Evolutionary conservation across 1,284 basidiomycete species (phyloP), one percentile per base, ranked within the genome.

Genomic region (Ceraceosorus guamensis): DNA sequence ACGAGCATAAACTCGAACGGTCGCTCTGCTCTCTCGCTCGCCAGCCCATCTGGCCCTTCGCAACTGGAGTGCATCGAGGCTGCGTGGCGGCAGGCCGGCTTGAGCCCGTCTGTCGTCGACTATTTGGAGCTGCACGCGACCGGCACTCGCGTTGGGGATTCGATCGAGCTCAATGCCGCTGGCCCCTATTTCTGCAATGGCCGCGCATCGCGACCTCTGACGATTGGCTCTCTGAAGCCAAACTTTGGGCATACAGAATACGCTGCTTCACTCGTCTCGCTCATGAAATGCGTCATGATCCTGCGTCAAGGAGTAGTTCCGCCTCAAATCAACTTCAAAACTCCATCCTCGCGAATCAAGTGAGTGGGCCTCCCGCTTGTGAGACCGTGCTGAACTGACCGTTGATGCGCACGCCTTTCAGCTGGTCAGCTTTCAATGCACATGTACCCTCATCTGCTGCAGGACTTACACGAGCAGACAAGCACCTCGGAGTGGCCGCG

Each of bases 141-240:
- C 2, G 62, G 62, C 46, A 64, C 62, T 5, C 50, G 48, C 5
- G 62, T 62, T 32, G 62, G 62, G 50, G 62, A 64, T 49, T 57
- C 56, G 2, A 59, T 56, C 34, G 62, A 64, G 50, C 57, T 51
- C 14, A 59, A 58, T 18, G 56, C 53, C n/a, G 48, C 60, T 30
- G 62, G 57, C 34, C 47, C 50, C 43, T 44, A 62, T 30, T 57
- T 57, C 47, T 45, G 52, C 39, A 44, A 48, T 13, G 35, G 41
- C 11, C 37, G 52, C n/a, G 49, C 35, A 39, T 50, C 53, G 35
- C n/a, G n/a, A n/a, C n/a, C n/a, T n/a, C 55, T 64, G 33, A 31
- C 45, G 13, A 59, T 64, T 37, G 62, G 62, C 37, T 60, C 57
- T 31, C 57, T 62, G n/a, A 64, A 64, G 56, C 52, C 60, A n/a